phyloP scores from a whole-genome alignment of 768 basidiomycete genomes.

The Psilocybe tampanensis region DNA sequence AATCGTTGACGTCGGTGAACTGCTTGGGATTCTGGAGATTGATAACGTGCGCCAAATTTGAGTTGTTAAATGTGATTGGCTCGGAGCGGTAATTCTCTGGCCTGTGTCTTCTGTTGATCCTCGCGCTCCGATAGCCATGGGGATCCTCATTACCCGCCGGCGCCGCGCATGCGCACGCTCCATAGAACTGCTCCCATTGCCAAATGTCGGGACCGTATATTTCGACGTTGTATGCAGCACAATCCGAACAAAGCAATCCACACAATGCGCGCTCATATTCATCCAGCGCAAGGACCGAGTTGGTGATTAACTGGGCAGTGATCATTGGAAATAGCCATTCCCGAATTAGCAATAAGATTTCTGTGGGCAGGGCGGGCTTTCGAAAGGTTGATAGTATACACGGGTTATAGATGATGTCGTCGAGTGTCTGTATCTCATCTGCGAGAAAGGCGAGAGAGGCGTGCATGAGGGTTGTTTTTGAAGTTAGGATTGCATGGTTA shows the following conservation, averaged over 20 bases:
- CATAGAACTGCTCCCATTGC: slow-evolving; percentile 54
- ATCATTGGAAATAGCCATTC: slow-evolving; percentile 45
- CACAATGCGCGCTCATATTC: slow-evolving; percentile 42
- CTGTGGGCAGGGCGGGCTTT: slow-evolving; percentile 41
- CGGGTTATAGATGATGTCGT: slow-evolving; percentile 33
- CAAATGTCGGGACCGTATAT: slow-evolving; percentile 56
- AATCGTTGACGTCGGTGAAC: slow-evolving; percentile 44
- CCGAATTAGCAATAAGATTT: slow-evolving; percentile 57
- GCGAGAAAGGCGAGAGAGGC: slow-evolving; percentile 53
- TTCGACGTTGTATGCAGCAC: slow-evolving; percentile 52
- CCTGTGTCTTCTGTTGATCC: slow-evolving; percentile 2
- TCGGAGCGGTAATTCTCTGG: slow-evolving; percentile 3
- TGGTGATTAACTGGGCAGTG: slow-evolving; percentile 40
- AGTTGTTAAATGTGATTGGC: neutral
- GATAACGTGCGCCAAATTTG: slow-evolving; percentile 1
- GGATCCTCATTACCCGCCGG: slow-evolving; percentile 8
- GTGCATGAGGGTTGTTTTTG: slow-evolving; percentile 51
- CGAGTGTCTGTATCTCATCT: slow-evolving; percentile 45
- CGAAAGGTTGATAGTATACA: slow-evolving; percentile 12
- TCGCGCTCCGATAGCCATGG: slow-evolving; percentile 4
- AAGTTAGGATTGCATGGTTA: slow-evolving; percentile 31
- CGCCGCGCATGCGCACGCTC: slow-evolving; percentile 47
- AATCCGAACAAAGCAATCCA: slow-evolving; percentile 49
- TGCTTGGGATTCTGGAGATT: slow-evolving; percentile 26
- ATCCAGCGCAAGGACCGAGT: slow-evolving; percentile 44